Evolutionary conservation across 495 filamentous ascomycete genomes (phyloP), one percentile per base, ranked within the genome.

Genomic region (Elaphomyces granulatus): DNA sequence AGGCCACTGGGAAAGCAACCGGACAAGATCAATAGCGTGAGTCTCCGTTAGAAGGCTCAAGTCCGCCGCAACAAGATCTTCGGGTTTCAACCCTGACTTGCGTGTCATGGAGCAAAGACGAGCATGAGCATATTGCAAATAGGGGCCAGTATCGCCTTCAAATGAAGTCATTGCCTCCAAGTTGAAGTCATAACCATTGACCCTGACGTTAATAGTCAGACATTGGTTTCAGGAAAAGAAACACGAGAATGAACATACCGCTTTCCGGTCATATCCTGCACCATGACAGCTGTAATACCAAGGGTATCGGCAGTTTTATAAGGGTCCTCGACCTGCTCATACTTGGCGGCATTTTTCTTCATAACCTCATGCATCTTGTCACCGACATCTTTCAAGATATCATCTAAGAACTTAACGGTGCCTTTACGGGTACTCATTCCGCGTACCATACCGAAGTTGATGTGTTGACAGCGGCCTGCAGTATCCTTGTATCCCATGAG

Each of bases 361-460:
- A 82, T 81, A 19, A 80, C 75, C 40, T 78, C 77, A 59, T 81
- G 77, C 75, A 82, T 81, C 54, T 77, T 74, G 17, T 79, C 77
- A 23, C 65, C 69, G 28, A 77, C 73, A 45, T 78, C 69, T 31
- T 61, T 52, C 37, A 84, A 58, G 37, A 81, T 78, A 51, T 81
- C 76, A 42, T 78, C 76, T 42, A 83, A 59, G 54, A 80, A 79
- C 54, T 80, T 78, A 7, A 76, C 79, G 6, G 74, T 80, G 40
- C 78, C 78, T 59, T 76, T 76, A 32, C 75, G 61, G 12, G 76
- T 81, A 43, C 71, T 75, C 76, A 82, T 80, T 39, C 77, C 77
- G 33, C 70, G 63, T 34, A 80, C 77, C 71, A 81, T 80, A 49
- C 77, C 78, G 50, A 85, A 85, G 56, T 73, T 78, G 55, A 85